phyloP scores from a whole-genome alignment of 2,329 filamentous ascomycete genomes.

The Aureobasidium subglaciale region DNA sequence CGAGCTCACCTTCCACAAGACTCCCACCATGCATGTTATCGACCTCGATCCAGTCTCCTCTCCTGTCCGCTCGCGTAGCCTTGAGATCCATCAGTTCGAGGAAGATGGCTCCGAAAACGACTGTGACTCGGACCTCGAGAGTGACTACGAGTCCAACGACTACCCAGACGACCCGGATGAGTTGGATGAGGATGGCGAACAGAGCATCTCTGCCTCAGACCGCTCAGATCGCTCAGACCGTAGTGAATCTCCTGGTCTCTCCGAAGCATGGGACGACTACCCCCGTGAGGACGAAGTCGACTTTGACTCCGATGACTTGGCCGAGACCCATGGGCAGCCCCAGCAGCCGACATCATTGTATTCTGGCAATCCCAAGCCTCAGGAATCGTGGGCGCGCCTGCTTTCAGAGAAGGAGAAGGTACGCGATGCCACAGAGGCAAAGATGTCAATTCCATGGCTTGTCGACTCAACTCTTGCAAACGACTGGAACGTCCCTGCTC shows the following conservation, averaged over 20 bases:
- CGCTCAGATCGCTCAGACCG: not conserved
- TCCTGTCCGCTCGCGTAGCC: not conserved
- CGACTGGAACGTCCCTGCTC: not conserved
- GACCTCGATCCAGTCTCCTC: not conserved
- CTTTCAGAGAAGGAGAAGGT: not conserved
- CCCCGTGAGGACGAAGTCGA: not conserved
- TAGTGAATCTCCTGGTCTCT: not conserved
- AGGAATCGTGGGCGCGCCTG: too few relatives aligned
- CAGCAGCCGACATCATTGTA: not conserved
- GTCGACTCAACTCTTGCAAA: not conserved
- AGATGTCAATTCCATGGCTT: not conserved
- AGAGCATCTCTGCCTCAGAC: not conserved
- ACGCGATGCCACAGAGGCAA: not conserved
- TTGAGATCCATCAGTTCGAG: not conserved
- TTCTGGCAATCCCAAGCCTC: not conserved
- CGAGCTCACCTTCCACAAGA: not conserved
- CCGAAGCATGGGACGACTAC: not conserved
- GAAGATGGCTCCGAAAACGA: not conserved
- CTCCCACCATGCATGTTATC: not conserved
- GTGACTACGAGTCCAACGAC: not conserved
- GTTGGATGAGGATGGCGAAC: not conserved
- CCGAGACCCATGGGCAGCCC: not conserved
- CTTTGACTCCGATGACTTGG: not conserved
- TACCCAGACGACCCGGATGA: not conserved
- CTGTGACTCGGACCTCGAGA: not conserved